These are phyloP conservation scores for Erythrophleum ivorense DNA, from an alignment of 331 rosid genomes.

Conservation along the genomic window DNA sequence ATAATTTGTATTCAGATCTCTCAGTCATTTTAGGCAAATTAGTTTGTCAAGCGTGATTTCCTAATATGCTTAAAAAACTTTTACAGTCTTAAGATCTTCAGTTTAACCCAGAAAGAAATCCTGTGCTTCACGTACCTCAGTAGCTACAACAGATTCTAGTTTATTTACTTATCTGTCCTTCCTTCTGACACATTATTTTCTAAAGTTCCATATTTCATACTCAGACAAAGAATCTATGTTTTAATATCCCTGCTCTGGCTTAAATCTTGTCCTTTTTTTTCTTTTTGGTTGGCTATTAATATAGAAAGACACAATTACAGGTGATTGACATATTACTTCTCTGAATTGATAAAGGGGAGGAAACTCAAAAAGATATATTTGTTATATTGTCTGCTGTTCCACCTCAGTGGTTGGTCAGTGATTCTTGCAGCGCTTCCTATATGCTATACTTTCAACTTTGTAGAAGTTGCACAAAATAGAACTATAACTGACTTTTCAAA, in stretches of 20 bases:
- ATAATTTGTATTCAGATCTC: too few relatives aligned
- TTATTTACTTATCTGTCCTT: neutral
- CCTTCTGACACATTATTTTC: neutral
- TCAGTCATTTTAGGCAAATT: neutral
- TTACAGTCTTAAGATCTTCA: neutral
- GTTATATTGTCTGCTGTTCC: neutral
- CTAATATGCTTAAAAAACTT: neutral
- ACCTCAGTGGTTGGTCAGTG: conserved; percentile 1
- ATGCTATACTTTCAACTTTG: conserved; percentile 18
- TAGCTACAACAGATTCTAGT: neutral
- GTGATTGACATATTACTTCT: neutral
- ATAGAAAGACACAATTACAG: neutral
- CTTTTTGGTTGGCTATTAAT: conserved; percentile 1
- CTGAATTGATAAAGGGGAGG: neutral
- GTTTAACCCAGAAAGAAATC: neutral
- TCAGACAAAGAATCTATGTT: neutral
- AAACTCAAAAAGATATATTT: neutral
- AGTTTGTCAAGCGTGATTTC: neutral
- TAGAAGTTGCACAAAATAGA: conserved; percentile 21
- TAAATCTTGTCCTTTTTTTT: neutral
- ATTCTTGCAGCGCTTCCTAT: neutral
- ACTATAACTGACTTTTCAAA: neutral
- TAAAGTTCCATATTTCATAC: neutral
- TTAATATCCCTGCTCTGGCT: neutral
- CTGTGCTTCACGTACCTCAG: neutral